Evolutionary conservation across 2,329 filamentous ascomycete species (phyloP).

Genomic region (Fusarium camptoceras): DNA sequence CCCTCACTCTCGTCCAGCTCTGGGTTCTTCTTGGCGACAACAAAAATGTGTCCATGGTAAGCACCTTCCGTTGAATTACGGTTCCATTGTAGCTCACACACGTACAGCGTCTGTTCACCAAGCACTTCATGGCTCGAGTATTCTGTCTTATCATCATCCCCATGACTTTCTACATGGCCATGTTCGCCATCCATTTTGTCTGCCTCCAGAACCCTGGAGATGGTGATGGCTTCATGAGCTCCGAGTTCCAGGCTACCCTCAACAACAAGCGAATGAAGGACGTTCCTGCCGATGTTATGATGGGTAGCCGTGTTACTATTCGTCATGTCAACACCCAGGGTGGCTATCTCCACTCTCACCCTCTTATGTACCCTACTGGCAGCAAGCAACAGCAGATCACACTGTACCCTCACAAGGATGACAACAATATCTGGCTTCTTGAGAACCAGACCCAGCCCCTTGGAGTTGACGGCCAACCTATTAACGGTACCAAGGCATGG

Average conservation of each 20-base stretch:
- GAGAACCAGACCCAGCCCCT: slow-evolving; percentile 97
- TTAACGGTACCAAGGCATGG: slow-evolving; percentile 88
- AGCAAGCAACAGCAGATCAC: slow-evolving; percentile 99
- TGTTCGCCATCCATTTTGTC: slow-evolving; percentile 97
- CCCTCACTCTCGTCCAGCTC: slow-evolving; percentile 88
- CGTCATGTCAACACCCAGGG: slow-evolving; percentile 98
- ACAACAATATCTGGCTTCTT: slow-evolving; percentile 94
- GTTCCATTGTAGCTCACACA: slow-evolving; percentile 25
- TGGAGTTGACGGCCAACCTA: slow-evolving; percentile 77
- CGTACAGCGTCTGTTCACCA: slow-evolving; percentile 79
- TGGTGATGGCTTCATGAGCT: slow-evolving; percentile 99
- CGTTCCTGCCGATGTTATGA: slow-evolving; percentile 89
- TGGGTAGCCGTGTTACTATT: slow-evolving; percentile 86
- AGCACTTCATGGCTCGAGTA: slow-evolving; percentile 90
- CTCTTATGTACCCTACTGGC: slow-evolving; percentile 96
- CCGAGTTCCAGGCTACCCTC: slow-evolving; percentile 96
- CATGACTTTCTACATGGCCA: slow-evolving; percentile 89
- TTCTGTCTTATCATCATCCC: slow-evolving; percentile 95
- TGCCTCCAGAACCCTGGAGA: slow-evolving; percentile 95
- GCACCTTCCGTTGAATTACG: slow-evolving; percentile 35
- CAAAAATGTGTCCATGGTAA: slow-evolving; percentile 82
- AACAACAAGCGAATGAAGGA: slow-evolving; percentile 98
- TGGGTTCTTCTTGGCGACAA: slow-evolving; percentile 94
- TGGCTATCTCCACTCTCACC: slow-evolving; percentile 96
- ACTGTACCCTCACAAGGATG: slow-evolving; percentile 97